Base-by-base conservation (phyloP, 2,329 filamentous ascomycete species). In the Fusarium protoensiforme region DNA sequence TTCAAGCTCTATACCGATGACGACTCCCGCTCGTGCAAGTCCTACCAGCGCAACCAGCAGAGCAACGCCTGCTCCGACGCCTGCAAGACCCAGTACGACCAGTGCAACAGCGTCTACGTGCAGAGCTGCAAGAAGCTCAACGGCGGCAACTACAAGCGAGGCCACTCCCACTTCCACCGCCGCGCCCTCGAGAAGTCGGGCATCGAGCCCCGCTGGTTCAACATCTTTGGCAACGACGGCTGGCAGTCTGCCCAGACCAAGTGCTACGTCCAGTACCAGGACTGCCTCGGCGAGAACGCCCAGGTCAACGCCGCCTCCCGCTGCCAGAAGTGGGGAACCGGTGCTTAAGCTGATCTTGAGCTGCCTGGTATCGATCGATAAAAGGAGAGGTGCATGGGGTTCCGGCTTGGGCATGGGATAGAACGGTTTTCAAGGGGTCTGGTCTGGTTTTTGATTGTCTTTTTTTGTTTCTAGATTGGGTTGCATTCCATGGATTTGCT, bases 1-100 rank as follows among this genome's bases (percentile, higher is more conserved):
- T 88, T 88, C 82, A 90, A 90, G 83, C 80, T 87, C 41, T 90
- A 89, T 83, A 85, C 77, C 14, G 78, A 84, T 59, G 73, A 81
- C 51, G 81, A 87, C 73, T 83, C 81, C 68, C 71, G 65, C 63
- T 81, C 82, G 24, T 89, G 87, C 81, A 80, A 80, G 20, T 81
- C 83, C 22, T 90, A 87, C 78, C 65, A 78, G 14, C 83, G 84
- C 68, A 65, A 61, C 33, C 67, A 80, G 57, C 80, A 80, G 72
- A 67, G 73, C 51, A 78, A 80, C 69, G 88, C 84, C 59, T 90
- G 88, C 77, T 75, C 81, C 60, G 86, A 87, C 71, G 87, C 88
- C 33, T 90, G 88, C 82, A 83, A 86, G 79, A 81, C 82, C 60
- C 88, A 90, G 82, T 87, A 85, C 78, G 76, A 85, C 38, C 79